phyloP scores from a whole-genome alignment of 805 yeast species.

The Wickerhamomyces sydowiorum region DNA sequence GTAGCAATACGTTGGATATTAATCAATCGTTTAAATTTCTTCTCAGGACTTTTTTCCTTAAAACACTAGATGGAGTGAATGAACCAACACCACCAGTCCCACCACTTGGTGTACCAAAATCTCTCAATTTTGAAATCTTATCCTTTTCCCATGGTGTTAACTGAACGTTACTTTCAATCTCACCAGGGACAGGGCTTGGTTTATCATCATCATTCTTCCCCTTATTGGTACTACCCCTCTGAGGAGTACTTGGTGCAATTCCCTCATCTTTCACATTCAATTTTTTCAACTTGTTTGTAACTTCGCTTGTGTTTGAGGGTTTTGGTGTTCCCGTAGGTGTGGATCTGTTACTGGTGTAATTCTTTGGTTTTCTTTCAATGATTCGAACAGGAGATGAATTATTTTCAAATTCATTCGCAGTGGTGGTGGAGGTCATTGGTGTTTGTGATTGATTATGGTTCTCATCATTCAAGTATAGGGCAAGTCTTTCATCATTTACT shows the following conservation, averaged over 20 bases:
- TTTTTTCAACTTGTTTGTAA: conserved; percentile 4
- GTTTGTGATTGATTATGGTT: conserved; percentile 12
- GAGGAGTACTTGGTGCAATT: neutral
- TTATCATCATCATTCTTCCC: neutral
- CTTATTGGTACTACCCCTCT: neutral
- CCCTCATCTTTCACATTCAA: neutral
- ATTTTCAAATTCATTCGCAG: conserved; percentile 1
- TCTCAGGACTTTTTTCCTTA: conserved; percentile 3
- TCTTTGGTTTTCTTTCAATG: neutral
- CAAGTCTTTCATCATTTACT: conserved; percentile 61
- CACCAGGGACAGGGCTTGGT: conserved; percentile 10
- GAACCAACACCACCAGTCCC: conserved; percentile 1
- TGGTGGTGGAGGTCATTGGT: conserved; percentile 1
- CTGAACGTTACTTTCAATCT: neutral
- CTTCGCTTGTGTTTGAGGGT: neutral
- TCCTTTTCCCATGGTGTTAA: conserved; percentile 28
- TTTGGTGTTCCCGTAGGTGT: neutral
- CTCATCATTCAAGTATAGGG: conserved; percentile 58
- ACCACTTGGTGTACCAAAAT: neutral
- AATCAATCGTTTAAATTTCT: neutral
- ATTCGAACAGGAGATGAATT: neutral
- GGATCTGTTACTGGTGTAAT: neutral
- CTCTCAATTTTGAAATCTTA: conserved; percentile 5
- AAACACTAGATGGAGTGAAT: neutral
- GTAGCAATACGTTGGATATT: neutral